Conservation (phyloP, 2,329 filamentous ascomycete species). For the Fusarium guadeloupense region DNA sequence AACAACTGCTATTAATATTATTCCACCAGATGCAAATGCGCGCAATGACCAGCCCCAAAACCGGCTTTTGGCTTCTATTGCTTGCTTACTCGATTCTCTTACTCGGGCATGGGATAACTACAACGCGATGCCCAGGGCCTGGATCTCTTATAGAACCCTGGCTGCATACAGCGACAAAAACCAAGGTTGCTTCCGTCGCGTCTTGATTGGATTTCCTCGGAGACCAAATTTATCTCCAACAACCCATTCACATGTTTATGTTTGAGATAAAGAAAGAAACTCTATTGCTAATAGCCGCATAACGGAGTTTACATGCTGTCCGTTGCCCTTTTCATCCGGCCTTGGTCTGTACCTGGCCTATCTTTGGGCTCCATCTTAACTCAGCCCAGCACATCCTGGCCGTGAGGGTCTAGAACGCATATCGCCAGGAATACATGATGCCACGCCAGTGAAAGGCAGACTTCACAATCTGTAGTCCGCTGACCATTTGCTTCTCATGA, state of each 20-base stretch:
- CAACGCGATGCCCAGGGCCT: constrained; percentile 16
- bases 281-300: constrained; percentile 3
- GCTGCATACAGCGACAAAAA: constrained; percentile 23
- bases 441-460: background rate
- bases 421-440: constrained; percentile 7
- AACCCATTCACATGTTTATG: constrained; percentile 13
- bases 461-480: background rate
- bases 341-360: constrained; percentile 13
- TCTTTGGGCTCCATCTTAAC: too few relatives aligned
- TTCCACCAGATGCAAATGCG: constrained; percentile 11
- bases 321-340: constrained; percentile 6
- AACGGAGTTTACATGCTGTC: constrained; percentile 1
- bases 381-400: constrained; percentile 16
- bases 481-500: background rate
- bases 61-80: constrained; percentile 27
- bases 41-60: constrained; percentile 18
- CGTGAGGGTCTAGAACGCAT: constrained; percentile 23
- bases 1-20: constrained; percentile 2
- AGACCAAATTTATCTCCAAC: background rate
- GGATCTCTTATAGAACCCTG: constrained; percentile 34
- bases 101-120: background rate
- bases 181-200: constrained; percentile 19
- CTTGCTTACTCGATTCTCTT: constrained; percentile 25
- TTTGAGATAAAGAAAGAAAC: background rate
- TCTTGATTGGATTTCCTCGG: constrained; percentile 15